Evolutionary conservation across 176 grass and related monocot species (phyloP).

Genomic region (Calamus simplicifolius): DNA sequence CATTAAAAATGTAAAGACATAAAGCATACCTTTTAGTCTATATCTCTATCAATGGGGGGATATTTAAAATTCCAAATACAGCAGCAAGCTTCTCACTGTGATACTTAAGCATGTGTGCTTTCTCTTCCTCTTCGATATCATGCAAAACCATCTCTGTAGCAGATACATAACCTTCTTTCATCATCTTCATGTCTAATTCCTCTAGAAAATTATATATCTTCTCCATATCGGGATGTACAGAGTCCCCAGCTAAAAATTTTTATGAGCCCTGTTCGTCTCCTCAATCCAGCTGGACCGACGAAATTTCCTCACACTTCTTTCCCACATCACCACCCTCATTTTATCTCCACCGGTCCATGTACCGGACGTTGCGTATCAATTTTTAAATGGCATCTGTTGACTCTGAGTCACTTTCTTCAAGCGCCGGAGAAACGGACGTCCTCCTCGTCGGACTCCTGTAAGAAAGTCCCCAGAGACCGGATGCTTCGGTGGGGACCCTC

Average conservation of each 20-base stretch:
- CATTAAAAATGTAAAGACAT: too few relatives aligned
- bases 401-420: too few relatives aligned
- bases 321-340: constrained; percentile 81
- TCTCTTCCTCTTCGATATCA: constrained; percentile 98
- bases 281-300: constrained; percentile 97
- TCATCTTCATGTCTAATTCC: constrained; percentile 64
- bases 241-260: constrained; percentile 70
- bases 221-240: constrained; percentile 68
- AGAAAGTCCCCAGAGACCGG: too few relatives aligned
- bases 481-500: too few relatives aligned
- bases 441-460: too few relatives aligned
- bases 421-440: too few relatives aligned
- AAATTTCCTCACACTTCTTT: constrained; percentile 63
- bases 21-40: too few relatives aligned
- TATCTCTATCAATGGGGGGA: too few relatives aligned
- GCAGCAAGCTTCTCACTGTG: constrained; percentile 88
- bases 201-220: constrained; percentile 81
- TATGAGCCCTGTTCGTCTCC: constrained; percentile 73
- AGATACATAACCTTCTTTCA: constrained; percentile 73
- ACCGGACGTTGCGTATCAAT: constrained; percentile 73
- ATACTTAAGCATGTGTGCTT: constrained; percentile 81
- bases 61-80: constrained; percentile 84
- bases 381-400: constrained; percentile 76
- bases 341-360: constrained; percentile 74
- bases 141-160: constrained; percentile 82